phyloP scores from a whole-genome alignment of 2,329 filamentous ascomycete species.

The Didymella arachidicola region DNA sequence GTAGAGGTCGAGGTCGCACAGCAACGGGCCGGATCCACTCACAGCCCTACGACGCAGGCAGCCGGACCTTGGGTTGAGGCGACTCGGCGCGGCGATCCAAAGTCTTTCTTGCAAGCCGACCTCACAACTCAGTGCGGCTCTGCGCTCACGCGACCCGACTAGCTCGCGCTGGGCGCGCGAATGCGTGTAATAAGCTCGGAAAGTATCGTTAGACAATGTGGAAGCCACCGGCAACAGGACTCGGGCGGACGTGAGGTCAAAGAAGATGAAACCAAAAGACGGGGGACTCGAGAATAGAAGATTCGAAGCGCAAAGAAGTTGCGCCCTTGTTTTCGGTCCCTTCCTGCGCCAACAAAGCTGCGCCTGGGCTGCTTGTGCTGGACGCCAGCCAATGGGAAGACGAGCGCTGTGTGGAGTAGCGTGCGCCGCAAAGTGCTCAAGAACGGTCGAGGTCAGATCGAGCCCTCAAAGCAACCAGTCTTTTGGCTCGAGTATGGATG shows the following conservation, averaged over 20 bases:
- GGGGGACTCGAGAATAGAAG: neutral
- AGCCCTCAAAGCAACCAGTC: conserved; percentile 8
- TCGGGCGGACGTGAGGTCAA: neutral
- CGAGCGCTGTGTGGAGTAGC: conserved; percentile 11
- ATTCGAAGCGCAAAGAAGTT: conserved; percentile 27
- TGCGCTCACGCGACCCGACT: conserved; percentile 3
- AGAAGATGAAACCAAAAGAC: conserved; percentile 1
- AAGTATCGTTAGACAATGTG: neutral
- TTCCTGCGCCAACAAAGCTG: conserved; percentile 20
- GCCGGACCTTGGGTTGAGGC: conserved; percentile 13
- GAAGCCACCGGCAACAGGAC: neutral
- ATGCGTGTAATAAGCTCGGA: neutral
- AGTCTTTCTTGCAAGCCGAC: conserved; percentile 13
- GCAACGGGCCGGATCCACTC: conserved; percentile 4
- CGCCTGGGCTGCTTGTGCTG: conserved; percentile 15
- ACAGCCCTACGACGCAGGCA: conserved; percentile 11
- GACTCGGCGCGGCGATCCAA: conserved; percentile 4
- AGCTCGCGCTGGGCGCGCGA: conserved; percentile 1
- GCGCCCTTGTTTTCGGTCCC: conserved; percentile 23
- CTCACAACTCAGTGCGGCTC: conserved; percentile 1
- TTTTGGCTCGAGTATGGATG: neutral
- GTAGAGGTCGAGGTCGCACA: conserved; percentile 13
- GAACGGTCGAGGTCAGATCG: conserved; percentile 18
- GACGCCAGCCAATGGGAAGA: conserved; percentile 5
- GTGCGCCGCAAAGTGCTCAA: conserved; percentile 10